Conservation (phyloP, 345 rosid species). For the Aquilaria malaccensis region DNA sequence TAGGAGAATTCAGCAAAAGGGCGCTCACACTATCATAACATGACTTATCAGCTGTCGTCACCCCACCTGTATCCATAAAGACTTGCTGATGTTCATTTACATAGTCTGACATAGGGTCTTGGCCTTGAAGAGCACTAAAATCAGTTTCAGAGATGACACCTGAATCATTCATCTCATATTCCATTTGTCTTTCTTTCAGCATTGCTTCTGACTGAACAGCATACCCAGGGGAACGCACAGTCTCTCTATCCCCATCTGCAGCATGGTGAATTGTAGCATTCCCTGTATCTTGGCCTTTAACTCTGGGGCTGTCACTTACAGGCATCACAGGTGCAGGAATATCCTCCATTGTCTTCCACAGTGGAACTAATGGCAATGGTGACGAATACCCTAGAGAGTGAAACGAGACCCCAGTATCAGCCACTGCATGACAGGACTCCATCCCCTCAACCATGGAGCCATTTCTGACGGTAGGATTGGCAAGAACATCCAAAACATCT, state of each 20-base stretch:
- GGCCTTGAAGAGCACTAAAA: conserved; percentile 31
- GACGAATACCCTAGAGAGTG: conserved; percentile 19
- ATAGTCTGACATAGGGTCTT: conserved; percentile 33
- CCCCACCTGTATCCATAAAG: conserved; percentile 18
- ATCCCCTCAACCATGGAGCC: conserved; percentile 15
- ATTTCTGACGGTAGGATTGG: conserved; percentile 12
- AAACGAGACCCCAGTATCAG: conserved; percentile 21
- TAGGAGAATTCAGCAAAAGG: conserved; percentile 20
- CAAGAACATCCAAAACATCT: conserved; percentile 10
- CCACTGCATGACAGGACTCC: conserved; percentile 8
- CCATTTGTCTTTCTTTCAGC: conserved; percentile 8
- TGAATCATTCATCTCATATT: conserved; percentile 16
- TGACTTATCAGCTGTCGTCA: conserved; percentile 20
- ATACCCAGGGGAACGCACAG: conserved; percentile 13
- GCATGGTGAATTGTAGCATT: conserved; percentile 7
- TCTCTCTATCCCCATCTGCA: conserved; percentile 15
- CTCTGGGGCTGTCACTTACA: conserved; percentile 15
- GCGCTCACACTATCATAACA: conserved; percentile 16
- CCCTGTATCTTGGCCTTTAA: conserved; percentile 16
- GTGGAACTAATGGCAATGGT: conserved; percentile 23
- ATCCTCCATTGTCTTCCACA: conserved; percentile 38
- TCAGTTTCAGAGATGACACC: conserved; percentile 24
- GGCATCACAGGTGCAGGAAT: conserved; percentile 31
- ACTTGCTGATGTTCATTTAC: conserved; percentile 14
- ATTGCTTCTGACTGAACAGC: conserved; percentile 6